Evolutionary conservation across 2,329 filamentous ascomycete genomes (phyloP).

Genomic region (Alternaria dauci): DNA sequence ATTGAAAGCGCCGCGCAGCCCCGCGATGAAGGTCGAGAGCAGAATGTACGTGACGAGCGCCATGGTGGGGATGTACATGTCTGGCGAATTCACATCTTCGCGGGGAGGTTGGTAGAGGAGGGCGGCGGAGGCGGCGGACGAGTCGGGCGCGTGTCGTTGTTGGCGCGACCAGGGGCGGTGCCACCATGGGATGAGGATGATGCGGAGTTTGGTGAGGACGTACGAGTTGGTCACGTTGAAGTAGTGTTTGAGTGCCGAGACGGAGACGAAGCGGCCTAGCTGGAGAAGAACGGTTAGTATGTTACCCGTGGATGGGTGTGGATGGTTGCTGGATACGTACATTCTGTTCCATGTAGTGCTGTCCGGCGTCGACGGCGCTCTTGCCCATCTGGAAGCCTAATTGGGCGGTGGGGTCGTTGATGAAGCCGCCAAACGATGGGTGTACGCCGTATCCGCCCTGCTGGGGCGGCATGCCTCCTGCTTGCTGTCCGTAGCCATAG

Average conservation of each 20-base stretch:
- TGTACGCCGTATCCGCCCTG: conserved; percentile 51
- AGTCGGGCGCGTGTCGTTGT: conserved; percentile 66
- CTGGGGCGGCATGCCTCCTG: conserved; percentile 51
- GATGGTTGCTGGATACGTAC: conserved; percentile 61
- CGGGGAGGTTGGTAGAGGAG: conserved; percentile 80
- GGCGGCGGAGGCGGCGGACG: conserved; percentile 19
- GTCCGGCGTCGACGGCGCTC: conserved; percentile 87
- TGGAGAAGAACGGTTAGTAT: conserved; percentile 44
- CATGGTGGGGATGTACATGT: conserved; percentile 99
- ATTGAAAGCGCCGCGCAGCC: conserved; percentile 88
- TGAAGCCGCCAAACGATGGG: conserved; percentile 85
- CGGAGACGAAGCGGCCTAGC: conserved; percentile 86
- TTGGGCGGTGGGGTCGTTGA: conserved; percentile 93
- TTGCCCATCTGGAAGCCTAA: conserved; percentile 95
- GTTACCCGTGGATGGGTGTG: neutral
- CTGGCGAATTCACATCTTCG: conserved; percentile 95
- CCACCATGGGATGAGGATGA: conserved; percentile 96
- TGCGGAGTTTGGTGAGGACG: conserved; percentile 88
- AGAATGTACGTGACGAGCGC: conserved; percentile 97
- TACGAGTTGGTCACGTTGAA: conserved; percentile 99
- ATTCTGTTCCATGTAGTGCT: conserved; percentile 95
- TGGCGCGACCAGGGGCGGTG: conserved; percentile 98
- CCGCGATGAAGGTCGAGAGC: conserved; percentile 87
- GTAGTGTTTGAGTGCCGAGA: conserved; percentile 95
- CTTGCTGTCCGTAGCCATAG: conserved; percentile 77